A percentile compares a stretch with the other conserved stretches of the same genome.
phyloP scores from a whole-genome alignment of 768 basidiomycete species.

The Mrakia gelida region DNA sequence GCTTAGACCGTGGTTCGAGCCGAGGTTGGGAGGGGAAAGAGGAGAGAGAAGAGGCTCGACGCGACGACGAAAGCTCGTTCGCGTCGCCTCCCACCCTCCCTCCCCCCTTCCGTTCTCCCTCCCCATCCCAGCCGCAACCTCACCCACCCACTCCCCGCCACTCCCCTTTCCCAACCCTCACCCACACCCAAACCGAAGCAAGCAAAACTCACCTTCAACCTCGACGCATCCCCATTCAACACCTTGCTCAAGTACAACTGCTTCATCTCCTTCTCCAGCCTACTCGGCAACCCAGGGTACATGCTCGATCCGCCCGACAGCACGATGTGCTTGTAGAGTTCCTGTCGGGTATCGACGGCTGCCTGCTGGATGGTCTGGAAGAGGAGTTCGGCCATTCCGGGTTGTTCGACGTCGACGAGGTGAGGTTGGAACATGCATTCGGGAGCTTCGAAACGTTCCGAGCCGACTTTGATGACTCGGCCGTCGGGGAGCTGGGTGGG shows the following conservation, averaged over 20 bases:
- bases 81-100: too few relatives aligned
- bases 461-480: constrained; percentile 92
- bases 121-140: too few relatives aligned
- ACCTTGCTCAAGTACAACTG: constrained; percentile 94
- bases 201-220: constrained; percentile 68
- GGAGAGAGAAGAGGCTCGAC: background rate
- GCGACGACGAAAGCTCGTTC: too few relatives aligned
- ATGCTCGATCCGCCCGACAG: constrained; percentile 96
- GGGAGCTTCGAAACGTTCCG: constrained; percentile 96
- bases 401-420: constrained; percentile 93
- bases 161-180: too few relatives aligned
- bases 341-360: constrained; percentile 79
- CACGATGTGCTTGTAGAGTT: constrained; percentile 96
- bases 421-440: constrained; percentile 99
- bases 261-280: constrained; percentile 99
- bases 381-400: constrained; percentile 95
- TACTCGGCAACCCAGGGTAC: constrained; percentile 95
- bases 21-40: too few relatives aligned
- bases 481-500: constrained; percentile 80
- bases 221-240: constrained; percentile 70
- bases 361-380: constrained; percentile 92
- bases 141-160: too few relatives aligned
- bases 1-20: too few relatives aligned
- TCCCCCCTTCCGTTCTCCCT: background rate
- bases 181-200: too few relatives aligned